Conservation (phyloP, 208 protist species). For the Trypanosoma boissoni region DNA sequence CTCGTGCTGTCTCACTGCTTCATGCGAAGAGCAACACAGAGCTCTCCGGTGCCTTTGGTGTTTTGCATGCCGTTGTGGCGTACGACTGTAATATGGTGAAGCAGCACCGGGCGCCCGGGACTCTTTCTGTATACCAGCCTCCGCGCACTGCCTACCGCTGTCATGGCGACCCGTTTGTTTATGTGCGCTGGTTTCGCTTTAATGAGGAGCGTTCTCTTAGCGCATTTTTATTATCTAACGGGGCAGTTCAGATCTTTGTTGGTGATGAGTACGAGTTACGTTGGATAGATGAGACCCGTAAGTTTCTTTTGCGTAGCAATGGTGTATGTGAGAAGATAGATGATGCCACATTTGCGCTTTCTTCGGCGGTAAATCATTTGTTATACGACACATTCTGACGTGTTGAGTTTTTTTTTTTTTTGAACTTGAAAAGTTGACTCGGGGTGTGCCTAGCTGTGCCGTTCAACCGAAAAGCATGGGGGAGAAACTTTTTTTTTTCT, state of each 20-base stretch:
- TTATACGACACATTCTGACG: constrained; percentile 58
- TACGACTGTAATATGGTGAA: constrained; percentile 83
- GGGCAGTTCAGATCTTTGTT: constrained; percentile 80
- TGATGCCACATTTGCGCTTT: constrained; percentile 55
- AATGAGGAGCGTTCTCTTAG: constrained; percentile 57
- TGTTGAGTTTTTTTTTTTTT: constrained; percentile 14
- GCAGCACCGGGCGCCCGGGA: constrained; percentile 79
- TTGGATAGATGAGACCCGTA: constrained; percentile 78
- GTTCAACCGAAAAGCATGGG: too few relatives aligned
- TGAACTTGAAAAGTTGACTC: too few relatives aligned
- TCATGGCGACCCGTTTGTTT: constrained; percentile 70
- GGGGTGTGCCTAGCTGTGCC: too few relatives aligned
- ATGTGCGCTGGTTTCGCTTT: constrained; percentile 89
- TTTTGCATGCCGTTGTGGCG: constrained; percentile 66
- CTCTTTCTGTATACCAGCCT: constrained; percentile 73
- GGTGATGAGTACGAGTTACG: constrained; percentile 80
- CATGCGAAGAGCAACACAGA: constrained; percentile 47
- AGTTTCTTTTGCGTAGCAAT: constrained; percentile 80
- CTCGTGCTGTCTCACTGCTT: constrained; percentile 42
- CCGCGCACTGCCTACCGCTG: constrained; percentile 60
- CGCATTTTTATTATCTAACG: constrained; percentile 84
- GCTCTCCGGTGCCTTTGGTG: constrained; percentile 41
- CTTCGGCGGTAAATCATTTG: constrained; percentile 59
- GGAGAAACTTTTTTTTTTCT: too few relatives aligned
- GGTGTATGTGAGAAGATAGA: constrained; percentile 85